phyloP scores from a whole-genome alignment of 129 eudicot genomes.

The Oenanthe sinensis region DNA sequence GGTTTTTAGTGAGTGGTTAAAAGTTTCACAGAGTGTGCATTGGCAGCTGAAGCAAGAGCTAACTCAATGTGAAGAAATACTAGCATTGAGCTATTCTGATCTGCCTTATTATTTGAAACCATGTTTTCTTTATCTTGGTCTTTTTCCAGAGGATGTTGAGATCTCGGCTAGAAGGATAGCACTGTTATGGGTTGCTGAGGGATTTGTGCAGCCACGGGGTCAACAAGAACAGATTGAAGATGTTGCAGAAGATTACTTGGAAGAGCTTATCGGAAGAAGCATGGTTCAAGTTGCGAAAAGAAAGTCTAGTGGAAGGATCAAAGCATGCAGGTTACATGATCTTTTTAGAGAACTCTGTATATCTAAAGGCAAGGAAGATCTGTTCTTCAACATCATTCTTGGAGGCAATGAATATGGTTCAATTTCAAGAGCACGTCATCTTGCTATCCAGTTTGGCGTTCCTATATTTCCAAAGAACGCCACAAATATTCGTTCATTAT shows the following conservation, averaged over 20 bases:
- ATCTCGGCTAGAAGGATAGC: not conserved
- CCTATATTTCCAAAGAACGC: not conserved
- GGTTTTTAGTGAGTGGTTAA: not conserved
- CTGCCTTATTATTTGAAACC: constrained; percentile 5
- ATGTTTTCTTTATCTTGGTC: constrained; percentile 5
- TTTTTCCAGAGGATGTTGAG: constrained; percentile 4
- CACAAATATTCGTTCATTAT: not conserved
- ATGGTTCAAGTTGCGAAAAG: constrained; percentile 6
- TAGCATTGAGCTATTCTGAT: constrained; percentile 1
- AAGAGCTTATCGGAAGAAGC: constrained; percentile 7
- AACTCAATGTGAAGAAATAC: constrained; percentile 1
- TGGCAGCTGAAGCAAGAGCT: not conserved
- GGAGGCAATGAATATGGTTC: not conserved
- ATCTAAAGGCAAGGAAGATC: not conserved
- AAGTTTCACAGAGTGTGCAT: not conserved
- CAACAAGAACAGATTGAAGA: constrained; percentile 4
- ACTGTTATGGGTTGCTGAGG: constrained; percentile 3
- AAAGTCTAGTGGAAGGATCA: not conserved
- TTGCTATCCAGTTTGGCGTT: not conserved
- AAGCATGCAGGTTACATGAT: not conserved
- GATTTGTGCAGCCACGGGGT: constrained; percentile 7
- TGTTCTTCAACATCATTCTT: not conserved
- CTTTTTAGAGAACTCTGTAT: constrained; percentile 3
- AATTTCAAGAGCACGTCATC: not conserved
- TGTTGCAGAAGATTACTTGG: constrained; percentile 8